These are phyloP conservation scores for Termitomyces sp. DNA, from an alignment of 768 basidiomycete species.

Conservation along the genomic window DNA sequence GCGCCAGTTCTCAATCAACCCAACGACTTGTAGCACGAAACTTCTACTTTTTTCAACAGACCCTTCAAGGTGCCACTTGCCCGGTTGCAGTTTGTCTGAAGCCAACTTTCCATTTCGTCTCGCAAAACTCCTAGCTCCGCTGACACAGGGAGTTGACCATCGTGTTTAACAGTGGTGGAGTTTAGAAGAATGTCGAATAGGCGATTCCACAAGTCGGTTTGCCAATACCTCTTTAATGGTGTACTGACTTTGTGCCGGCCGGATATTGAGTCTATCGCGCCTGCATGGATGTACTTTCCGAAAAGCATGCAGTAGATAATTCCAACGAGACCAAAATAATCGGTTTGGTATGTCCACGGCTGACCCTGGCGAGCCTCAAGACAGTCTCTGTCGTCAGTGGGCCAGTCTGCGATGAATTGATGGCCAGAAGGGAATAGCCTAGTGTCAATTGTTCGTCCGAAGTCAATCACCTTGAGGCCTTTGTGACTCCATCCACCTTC, in stretches of 20 bases:
- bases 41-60: constrained; percentile 77
- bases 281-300: constrained; percentile 89
- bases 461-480: constrained; percentile 93
- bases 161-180: constrained; percentile 55
- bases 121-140: constrained; percentile 64
- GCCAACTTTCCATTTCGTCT: constrained; percentile 83
- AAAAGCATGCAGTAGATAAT: constrained; percentile 96
- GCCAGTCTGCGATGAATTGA: constrained; percentile 84
- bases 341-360: constrained; percentile 93
- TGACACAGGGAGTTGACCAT: constrained; percentile 66
- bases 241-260: constrained; percentile 62
- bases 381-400: constrained; percentile 88
- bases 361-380: constrained; percentile 79
- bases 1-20: neutral
- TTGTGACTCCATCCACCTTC: constrained; percentile 83
- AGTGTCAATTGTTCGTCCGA: constrained; percentile 92
- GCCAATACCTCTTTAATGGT: constrained; percentile 95
- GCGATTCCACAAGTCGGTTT: constrained; percentile 78
- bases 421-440: constrained; percentile 77
- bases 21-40: constrained; percentile 38
- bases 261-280: constrained; percentile 40
- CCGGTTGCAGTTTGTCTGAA: constrained; percentile 84
- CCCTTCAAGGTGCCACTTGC: constrained; percentile 78
- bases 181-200: constrained; percentile 89
- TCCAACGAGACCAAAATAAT: constrained; percentile 94